These are phyloP conservation scores for Tricharina praecox DNA, from an alignment of 495 filamentous ascomycete genomes.

Conservation along the genomic window DNA sequence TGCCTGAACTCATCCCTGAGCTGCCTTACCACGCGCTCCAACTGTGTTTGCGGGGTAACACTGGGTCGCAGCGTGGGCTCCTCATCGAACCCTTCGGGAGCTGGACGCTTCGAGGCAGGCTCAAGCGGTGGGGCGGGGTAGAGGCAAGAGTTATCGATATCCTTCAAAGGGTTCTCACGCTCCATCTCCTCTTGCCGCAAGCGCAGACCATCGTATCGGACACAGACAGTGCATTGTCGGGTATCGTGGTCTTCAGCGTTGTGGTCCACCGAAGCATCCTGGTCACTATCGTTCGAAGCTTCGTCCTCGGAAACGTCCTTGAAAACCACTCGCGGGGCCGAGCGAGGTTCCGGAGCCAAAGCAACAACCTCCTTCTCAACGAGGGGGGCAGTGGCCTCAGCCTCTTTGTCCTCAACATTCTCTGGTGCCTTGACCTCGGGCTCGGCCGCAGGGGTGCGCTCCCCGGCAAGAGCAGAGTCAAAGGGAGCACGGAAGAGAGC, in stretches of 20 bases:
- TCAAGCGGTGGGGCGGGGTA: constrained; percentile 19
- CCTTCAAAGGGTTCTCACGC: constrained; percentile 20
- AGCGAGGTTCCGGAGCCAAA: neutral
- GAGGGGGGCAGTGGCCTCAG: neutral
- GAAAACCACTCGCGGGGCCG: neutral
- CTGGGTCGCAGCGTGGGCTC: constrained; percentile 22
- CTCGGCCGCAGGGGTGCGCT: neutral
- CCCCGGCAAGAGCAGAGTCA: no score
- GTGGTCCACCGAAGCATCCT: neutral
- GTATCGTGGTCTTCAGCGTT: constrained; percentile 13
- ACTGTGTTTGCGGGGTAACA: constrained; percentile 16
- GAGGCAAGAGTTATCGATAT: constrained; percentile 23
- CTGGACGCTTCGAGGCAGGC: constrained; percentile 8
- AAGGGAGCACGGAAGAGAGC: no score
- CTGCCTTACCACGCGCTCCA: constrained; percentile 24
- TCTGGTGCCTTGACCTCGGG: neutral
- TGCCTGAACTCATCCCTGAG: constrained; percentile 71
- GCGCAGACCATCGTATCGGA: constrained; percentile 14
- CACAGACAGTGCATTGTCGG: constrained; percentile 22
- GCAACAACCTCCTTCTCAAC: neutral
- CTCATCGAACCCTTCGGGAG: constrained; percentile 17
- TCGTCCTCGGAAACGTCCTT: neutral
- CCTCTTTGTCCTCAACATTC: neutral
- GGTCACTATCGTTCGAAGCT: neutral
- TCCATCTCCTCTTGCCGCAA: constrained; percentile 14